Conservation (phyloP, 257 asterid genomes). For the Scutellaria galericulata region DNA sequence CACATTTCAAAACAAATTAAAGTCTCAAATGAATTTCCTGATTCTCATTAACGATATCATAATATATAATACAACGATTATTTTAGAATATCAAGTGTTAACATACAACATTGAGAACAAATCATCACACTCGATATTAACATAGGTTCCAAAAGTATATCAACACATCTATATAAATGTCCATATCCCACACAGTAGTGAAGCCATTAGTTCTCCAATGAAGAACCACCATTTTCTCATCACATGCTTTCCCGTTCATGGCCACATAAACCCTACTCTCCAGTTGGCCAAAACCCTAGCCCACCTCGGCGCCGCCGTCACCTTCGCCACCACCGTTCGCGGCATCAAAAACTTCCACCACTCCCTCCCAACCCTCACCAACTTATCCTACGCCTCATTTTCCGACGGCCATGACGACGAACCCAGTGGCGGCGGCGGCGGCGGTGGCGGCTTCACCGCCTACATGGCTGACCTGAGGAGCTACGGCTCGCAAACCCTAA, state of each 20-base stretch:
- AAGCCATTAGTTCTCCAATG: conserved; percentile 8
- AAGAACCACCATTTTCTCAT: conserved; percentile 48
- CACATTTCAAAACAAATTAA: too few species aligned
- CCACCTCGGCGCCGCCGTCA: conserved; percentile 51
- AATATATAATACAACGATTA: too few species aligned
- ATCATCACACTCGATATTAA: too few species aligned
- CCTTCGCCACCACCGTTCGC: conserved; percentile 51
- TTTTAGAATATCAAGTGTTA: too few species aligned
- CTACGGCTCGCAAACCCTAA: conserved; percentile 33
- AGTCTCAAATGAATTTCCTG: too few species aligned
- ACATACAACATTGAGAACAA: too few species aligned
- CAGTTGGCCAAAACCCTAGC: conserved; percentile 61
- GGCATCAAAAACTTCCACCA: conserved; percentile 36
- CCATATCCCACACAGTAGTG: too few species aligned
- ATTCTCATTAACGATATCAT: too few species aligned
- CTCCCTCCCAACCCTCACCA: conserved; percentile 32
- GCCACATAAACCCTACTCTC: conserved; percentile 64
- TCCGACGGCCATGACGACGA: conserved; percentile 46
- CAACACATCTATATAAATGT: background rate
- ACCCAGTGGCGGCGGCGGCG: background rate
- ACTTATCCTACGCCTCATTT: conserved; percentile 44
- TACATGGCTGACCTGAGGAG: conserved; percentile 36
- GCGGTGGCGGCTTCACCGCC: background rate
- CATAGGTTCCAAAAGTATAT: too few species aligned
- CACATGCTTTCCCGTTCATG: conserved; percentile 50